Conservation (phyloP, 768 basidiomycete species). For the Kwoniella newhampshirensis region DNA sequence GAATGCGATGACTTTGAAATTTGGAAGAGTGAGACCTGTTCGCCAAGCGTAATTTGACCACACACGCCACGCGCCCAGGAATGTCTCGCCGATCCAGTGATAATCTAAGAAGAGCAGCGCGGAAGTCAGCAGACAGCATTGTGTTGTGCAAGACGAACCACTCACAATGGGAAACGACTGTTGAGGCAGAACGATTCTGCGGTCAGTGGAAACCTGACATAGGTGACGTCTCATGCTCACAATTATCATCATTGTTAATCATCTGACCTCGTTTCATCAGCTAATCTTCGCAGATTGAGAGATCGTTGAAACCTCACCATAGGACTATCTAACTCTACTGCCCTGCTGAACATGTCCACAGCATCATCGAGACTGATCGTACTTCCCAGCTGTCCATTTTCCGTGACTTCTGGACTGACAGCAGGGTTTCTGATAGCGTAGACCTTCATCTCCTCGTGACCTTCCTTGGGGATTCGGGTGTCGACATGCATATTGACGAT, state of each 20-base stretch:
- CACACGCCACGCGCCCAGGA: conserved; percentile 35
- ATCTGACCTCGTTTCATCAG: conserved; percentile 19
- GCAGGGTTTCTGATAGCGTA: conserved; percentile 11
- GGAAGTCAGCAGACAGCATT: conserved; percentile 1
- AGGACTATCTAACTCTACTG: conserved; percentile 18
- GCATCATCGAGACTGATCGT: conserved; percentile 19
- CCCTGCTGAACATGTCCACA: conserved; percentile 9
- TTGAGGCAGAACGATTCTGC: too few species aligned
- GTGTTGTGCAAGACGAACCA: neutral
- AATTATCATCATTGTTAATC: conserved; percentile 37
- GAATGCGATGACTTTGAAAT: conserved; percentile 27
- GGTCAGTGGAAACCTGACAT: neutral
- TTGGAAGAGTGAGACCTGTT: conserved; percentile 16
- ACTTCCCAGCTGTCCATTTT: conserved; percentile 10
- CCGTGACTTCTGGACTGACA: conserved; percentile 20
- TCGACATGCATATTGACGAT: conserved; percentile 10
- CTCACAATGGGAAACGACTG: conserved; percentile 33
- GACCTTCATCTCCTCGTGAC: conserved; percentile 16
- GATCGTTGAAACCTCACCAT: conserved; percentile 20
- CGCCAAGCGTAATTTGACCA: conserved; percentile 27
- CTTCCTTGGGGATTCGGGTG: conserved; percentile 5
- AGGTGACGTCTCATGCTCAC: conserved; percentile 24
- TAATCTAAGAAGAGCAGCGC: conserved; percentile 25
- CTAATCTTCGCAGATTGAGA: neutral
- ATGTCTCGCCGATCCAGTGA: conserved; percentile 42